A percentile compares a stretch with the other conserved stretches of the same genome.
These are phyloP conservation scores for Fusarium dimerum DNA, from an alignment of 2,329 filamentous ascomycete species.

Conservation along the genomic window DNA sequence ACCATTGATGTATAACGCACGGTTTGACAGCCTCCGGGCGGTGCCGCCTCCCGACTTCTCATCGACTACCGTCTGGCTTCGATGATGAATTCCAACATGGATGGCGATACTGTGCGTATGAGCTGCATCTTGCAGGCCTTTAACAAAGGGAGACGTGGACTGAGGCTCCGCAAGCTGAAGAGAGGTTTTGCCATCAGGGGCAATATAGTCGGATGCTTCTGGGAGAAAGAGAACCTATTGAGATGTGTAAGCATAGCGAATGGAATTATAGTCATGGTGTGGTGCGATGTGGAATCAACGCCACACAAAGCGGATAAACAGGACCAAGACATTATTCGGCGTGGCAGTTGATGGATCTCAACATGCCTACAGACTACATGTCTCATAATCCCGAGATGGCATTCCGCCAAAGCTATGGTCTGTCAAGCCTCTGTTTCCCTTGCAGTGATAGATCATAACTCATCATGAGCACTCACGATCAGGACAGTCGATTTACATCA, in stretches of 20 bases:
- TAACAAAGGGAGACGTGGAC: slow-evolving; percentile 69
- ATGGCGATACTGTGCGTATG: slow-evolving; percentile 65
- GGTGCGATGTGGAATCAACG: slow-evolving; percentile 13
- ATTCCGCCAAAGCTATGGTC: too few relatives aligned
- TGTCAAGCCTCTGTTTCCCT: too few relatives aligned
- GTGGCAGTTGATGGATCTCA: slow-evolving; percentile 6
- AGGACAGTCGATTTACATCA: slow-evolving; percentile 6
- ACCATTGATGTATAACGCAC: slow-evolving; percentile 52
- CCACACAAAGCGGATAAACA: too few relatives aligned
- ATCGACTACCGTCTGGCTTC: slow-evolving; percentile 38
- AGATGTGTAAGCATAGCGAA: too few relatives aligned
- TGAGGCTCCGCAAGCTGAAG: slow-evolving; percentile 70
- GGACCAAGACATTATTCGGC: slow-evolving; percentile 8
- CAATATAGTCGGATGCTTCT: slow-evolving; percentile 90
- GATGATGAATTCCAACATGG: slow-evolving; percentile 86
- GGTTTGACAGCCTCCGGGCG: slow-evolving; percentile 47
- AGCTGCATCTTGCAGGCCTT: slow-evolving; percentile 71
- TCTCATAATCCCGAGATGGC: background rate
- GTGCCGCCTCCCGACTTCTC: slow-evolving; percentile 3
- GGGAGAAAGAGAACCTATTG: slow-evolving; percentile 80
- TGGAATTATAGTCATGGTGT: background rate
- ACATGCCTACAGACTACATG: background rate
- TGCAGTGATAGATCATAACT: background rate
- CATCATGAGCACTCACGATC: background rate
- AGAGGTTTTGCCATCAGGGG: slow-evolving; percentile 65